Evolutionary conservation across 164 flowering plant species (phyloP), one percentile per base, ranked within the genome.

Genomic region (Tetrastigma voinierianum): DNA sequence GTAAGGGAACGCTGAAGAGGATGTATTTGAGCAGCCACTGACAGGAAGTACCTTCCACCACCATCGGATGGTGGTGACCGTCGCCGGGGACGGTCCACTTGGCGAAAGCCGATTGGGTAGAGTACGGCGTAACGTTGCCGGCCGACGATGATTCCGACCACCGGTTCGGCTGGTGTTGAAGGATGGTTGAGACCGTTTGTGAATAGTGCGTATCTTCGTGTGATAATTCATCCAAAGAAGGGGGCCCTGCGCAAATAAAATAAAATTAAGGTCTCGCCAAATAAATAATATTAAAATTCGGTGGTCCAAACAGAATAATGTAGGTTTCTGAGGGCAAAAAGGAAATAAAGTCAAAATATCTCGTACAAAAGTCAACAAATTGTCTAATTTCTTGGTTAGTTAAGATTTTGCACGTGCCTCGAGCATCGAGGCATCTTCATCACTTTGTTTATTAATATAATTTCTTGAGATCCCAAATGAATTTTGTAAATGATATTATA

Each of bases 1-100:
- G 84, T 80, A 64, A 75, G 0, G 99, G 98, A 1, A 93, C 87
- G 49, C 67, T 87, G 72, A 87, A 85, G 25, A 96, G 81, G 2
- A 88, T 69, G 85, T 83, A 82, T 67, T 96, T 96, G 63, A 96
- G 91, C 55, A 79, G 72, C 80, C 83, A 83, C 65, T 96, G 99
- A n/a, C n/a, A n/a, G 9, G 97, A 83, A 14, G 80, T 64, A 47
- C 74, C 84, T 4, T 75, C 85, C 10, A 57, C 17, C 0, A 77
- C 59, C 17, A 23, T 52, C 72, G 74, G 24, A 40, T 21, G 74
- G 64, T 64, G 65, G 79, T 52, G 80, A 54, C 58, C 67, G n/a
- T 81, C 77, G n/a, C 58, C 61, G 23, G 70, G 71, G 21, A 45
- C 7, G 9, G 66, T 80, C 95, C 96, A 93, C 70, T 66, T 80